phyloP scores from a whole-genome alignment of 129 eudicot genomes.

The Flaveria bidentis region DNA sequence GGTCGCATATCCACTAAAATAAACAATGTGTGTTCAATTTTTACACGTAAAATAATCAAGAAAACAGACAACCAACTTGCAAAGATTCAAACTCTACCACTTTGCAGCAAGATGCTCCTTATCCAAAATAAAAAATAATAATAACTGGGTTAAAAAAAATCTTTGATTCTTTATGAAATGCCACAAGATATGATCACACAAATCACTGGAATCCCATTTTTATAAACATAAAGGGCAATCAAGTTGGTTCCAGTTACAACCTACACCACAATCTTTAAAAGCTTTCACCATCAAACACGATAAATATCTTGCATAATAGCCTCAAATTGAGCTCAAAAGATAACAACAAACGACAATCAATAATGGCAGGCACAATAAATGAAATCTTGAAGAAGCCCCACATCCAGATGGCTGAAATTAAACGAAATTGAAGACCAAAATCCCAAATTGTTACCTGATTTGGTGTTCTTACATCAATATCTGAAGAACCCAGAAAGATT shows the following conservation, averaged over 20 bases:
- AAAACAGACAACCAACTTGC: conserved; percentile 18
- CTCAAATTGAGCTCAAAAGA: conserved; percentile 28
- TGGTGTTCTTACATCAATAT: conserved; percentile 24
- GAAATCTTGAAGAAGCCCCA: conserved; percentile 21
- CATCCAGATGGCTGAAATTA: background rate
- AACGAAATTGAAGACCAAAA: background rate
- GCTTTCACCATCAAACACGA: conserved; percentile 23
- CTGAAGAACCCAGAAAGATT: conserved; percentile 24
- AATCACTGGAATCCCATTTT: conserved; percentile 22
- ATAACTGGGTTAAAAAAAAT: conserved; percentile 16
- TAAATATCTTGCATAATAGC: conserved; percentile 14
- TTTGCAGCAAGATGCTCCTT: conserved; percentile 28
- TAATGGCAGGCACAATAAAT: background rate
- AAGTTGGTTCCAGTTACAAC: conserved; percentile 27
- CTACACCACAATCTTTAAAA: conserved; percentile 25
- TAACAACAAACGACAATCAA: conserved; percentile 8
- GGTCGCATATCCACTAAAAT: conserved; percentile 23
- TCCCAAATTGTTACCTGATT: conserved; percentile 19
- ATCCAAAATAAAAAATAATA: conserved; percentile 13
- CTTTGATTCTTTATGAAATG: conserved; percentile 9
- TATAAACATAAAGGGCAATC: conserved; percentile 26
- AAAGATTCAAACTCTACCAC: conserved; percentile 22
- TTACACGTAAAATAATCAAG: conserved; percentile 10
- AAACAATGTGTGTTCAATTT: conserved; percentile 24
- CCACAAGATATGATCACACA: conserved; percentile 30